phyloP scores from a whole-genome alignment of 2,329 filamentous ascomycete species.

The Colletotrichum tanaceti region DNA sequence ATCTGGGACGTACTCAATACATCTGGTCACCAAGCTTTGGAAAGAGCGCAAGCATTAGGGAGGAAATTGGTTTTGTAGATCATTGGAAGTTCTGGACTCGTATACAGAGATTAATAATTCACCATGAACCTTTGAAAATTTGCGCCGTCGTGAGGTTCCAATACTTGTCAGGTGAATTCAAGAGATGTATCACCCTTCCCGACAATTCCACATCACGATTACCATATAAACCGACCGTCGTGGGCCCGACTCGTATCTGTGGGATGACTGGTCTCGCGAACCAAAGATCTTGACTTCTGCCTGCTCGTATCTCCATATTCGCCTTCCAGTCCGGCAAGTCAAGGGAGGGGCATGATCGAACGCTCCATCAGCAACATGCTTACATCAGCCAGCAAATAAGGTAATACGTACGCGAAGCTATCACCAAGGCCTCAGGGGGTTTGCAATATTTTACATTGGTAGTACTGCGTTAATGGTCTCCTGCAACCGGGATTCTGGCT shows the following conservation, averaged over 20 bases:
- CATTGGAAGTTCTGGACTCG: constrained; percentile 19
- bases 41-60: constrained; percentile 29
- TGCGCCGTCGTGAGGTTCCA: background rate
- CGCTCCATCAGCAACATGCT: background rate
- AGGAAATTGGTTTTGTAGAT: constrained; percentile 37
- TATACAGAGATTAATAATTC: constrained; percentile 31
- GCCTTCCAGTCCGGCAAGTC: too few relatives aligned
- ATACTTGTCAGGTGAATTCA: background rate
- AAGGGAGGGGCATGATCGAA: background rate
- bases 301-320: too few relatives aligned
- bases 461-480: background rate
- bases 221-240: too few relatives aligned
- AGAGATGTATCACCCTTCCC: background rate
- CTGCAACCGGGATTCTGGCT: background rate
- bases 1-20: constrained; percentile 13
- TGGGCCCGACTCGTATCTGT: background rate
- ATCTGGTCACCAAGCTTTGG: constrained; percentile 27
- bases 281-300: too few relatives aligned
- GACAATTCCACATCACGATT: too few relatives aligned
- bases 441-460: rapidly evolving
- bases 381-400: background rate
- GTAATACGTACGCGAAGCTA: rapidly evolving
- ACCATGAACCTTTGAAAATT: background rate
- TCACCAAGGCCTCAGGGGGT: background rate
- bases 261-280: too few relatives aligned